phyloP scores from a whole-genome alignment of 345 rosid species.

The Hibiscus syriacus region DNA sequence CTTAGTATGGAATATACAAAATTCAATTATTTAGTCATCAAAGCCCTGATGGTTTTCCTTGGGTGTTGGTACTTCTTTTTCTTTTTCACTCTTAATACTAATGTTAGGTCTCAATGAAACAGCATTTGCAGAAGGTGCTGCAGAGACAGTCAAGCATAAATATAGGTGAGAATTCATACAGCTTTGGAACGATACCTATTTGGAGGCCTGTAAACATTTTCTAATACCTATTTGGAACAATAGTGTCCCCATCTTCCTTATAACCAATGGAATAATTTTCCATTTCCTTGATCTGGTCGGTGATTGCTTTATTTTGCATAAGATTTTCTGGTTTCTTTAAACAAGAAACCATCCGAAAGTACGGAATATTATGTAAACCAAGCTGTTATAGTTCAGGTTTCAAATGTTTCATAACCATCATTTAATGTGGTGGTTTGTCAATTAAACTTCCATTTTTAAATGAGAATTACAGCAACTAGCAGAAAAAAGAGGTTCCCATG shows the following conservation, averaged over 20 bases:
- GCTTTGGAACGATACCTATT: slow-evolving; percentile 16
- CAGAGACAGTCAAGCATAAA: slow-evolving; percentile 79
- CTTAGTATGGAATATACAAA: not conserved
- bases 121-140: slow-evolving; percentile 61
- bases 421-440: not conserved
- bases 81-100: slow-evolving; percentile 3
- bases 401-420: not conserved
- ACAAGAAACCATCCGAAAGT: not conserved
- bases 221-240: not conserved
- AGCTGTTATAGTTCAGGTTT: not conserved
- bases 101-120: slow-evolving; percentile 10
- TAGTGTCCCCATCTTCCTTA: not conserved
- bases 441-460: not conserved
- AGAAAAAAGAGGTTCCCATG: not conserved
- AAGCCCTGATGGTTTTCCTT: not conserved
- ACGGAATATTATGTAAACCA: not conserved
- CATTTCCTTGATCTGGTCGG: not conserved
- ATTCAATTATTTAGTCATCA: not conserved
- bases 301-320: not conserved
- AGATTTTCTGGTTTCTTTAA: not conserved
- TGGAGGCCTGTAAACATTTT: slow-evolving; percentile 12
- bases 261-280: not conserved
- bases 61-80: not conserved
- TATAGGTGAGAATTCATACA: slow-evolving; percentile 37
- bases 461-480: not conserved